phyloP scores from a whole-genome alignment of 345 rosid species.

The Passiflora organensis region DNA sequence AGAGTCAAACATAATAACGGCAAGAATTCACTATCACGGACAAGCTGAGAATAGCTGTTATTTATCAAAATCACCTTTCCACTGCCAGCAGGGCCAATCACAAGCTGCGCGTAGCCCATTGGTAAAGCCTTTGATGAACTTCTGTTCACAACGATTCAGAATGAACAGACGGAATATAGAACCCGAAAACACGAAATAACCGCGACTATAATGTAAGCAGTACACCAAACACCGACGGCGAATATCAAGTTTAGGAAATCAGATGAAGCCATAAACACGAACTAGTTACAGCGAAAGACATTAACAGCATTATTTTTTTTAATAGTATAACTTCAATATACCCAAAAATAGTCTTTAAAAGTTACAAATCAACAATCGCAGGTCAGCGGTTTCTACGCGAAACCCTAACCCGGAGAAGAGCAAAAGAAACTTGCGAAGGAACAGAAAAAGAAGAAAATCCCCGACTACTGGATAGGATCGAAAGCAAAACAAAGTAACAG shows the following conservation, averaged over 20 bases:
- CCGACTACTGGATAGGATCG: no score
- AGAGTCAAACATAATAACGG: not conserved
- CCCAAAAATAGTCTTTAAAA: no score
- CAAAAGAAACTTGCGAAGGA: no score
- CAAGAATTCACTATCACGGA: no score
- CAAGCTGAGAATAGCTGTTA: no score
- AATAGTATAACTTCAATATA: no score
- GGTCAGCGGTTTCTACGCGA: no score
- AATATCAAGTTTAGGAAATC: conserved; percentile 47
- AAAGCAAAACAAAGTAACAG: no score
- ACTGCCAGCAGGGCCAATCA: conserved; percentile 81
- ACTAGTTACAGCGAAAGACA: conserved; percentile 1
- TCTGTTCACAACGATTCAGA: conserved; percentile 16
- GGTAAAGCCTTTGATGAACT: not conserved
- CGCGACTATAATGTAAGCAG: conserved; percentile 68
- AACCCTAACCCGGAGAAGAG: no score
- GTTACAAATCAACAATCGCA: no score
- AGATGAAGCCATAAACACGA: conserved; percentile 51
- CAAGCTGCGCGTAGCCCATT: conserved; percentile 91
- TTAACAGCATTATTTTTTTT: no score
- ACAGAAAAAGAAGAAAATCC: no score
- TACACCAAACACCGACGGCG: conserved; percentile 73
- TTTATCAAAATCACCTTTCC: conserved; percentile 75
- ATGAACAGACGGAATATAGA: conserved; percentile 38
- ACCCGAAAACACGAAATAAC: conserved; percentile 58